Evolutionary conservation across 1,284 basidiomycete species (phyloP).

Genomic region (Puccinia triticina): DNA sequence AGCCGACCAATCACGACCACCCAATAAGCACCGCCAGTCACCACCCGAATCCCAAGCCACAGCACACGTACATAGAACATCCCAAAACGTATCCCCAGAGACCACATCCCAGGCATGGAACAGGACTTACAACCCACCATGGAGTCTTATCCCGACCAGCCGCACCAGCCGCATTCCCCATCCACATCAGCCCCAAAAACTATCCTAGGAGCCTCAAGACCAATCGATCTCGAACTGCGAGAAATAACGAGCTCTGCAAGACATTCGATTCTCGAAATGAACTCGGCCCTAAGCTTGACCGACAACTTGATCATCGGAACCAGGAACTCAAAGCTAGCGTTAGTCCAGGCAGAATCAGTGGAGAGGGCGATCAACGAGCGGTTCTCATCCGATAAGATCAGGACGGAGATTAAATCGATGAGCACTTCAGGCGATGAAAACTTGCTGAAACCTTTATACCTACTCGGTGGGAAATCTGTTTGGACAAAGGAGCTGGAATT

Average conservation of each 20-base stretch:
- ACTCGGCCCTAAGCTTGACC: constrained; percentile 2
- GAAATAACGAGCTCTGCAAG: not conserved
- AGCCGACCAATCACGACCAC: constrained; percentile 8
- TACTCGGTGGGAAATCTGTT: constrained; percentile 70
- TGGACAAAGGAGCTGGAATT: constrained; percentile 97
- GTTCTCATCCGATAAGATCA: constrained; percentile 24
- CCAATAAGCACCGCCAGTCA: not conserved
- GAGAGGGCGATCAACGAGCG: constrained; percentile 65
- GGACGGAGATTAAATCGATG: constrained; percentile 79
- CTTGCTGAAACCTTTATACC: constrained; percentile 68
- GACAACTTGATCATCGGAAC: constrained; percentile 71
- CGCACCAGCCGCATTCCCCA: not conserved
- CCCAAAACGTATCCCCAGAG: too few relatives aligned
- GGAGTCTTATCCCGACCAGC: constrained; percentile 1
- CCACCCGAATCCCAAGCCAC: not conserved
- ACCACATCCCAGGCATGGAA: too few relatives aligned
- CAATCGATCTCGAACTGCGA: not conserved
- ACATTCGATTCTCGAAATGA: not conserved
- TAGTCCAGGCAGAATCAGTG: constrained; percentile 80
- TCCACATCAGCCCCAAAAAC: not conserved
- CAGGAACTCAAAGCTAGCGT: constrained; percentile 79
- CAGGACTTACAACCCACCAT: not conserved
- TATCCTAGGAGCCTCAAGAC: not conserved
- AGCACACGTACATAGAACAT: too few relatives aligned
- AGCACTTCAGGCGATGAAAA: constrained; percentile 89